These are phyloP conservation scores for Clavispora carvajalis DNA, from an alignment of 805 yeast genomes.

Conservation along the genomic window DNA sequence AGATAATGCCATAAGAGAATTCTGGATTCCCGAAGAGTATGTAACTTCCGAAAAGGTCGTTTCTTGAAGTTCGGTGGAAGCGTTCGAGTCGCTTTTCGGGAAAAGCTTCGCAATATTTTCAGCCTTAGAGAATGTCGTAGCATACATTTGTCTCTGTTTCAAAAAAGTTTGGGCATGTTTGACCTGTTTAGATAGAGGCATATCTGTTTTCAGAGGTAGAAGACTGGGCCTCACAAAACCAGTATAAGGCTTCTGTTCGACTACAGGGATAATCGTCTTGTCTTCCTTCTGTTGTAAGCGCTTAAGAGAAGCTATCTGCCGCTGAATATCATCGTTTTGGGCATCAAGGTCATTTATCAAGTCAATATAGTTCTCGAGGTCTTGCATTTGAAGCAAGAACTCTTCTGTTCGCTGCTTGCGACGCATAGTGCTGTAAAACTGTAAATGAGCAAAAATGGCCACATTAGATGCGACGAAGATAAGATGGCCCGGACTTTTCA, in stretches of 20 bases:
- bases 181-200: not conserved
- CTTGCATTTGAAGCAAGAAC: constrained; percentile 8
- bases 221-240: not conserved
- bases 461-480: constrained; percentile 15
- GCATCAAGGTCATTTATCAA: constrained; percentile 12
- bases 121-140: constrained; percentile 7
- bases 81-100: not conserved
- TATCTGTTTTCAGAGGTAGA: not conserved
- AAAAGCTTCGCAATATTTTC: constrained; percentile 10
- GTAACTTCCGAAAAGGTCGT: constrained; percentile 4
- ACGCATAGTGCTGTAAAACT: constrained; percentile 8
- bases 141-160: constrained; percentile 9
- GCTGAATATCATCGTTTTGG: constrained; percentile 7
- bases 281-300: not conserved
- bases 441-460: constrained; percentile 13
- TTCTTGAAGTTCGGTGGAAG: not conserved
- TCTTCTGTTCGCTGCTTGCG: constrained; percentile 5
- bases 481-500: constrained; percentile 14
- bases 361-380: constrained; percentile 11
- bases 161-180: constrained; percentile 10
- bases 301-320: constrained; percentile 7
- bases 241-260: not conserved
- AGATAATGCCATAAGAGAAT: constrained; percentile 19
- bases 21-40: constrained; percentile 17
- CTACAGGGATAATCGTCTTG: not conserved